Base-by-base conservation (phyloP, 176 grass and related monocot species). In the Oryza brachyantha region DNA sequence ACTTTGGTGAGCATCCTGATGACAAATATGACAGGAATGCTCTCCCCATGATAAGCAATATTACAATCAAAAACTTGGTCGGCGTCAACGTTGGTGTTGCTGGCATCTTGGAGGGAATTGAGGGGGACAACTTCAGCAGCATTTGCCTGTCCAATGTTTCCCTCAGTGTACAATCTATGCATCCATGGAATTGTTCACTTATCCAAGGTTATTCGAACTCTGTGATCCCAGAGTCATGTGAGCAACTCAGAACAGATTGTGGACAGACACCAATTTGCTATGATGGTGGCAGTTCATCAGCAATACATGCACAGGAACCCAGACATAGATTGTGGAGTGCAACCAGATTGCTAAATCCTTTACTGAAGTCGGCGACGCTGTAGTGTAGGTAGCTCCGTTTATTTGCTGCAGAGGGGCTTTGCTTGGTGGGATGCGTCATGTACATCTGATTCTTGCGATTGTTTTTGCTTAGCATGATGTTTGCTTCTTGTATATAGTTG, bases 131-230 rank as follows among this genome's bases (percentile, higher is more conserved):
- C 60, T 98, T 98, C 78, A 94, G 85, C 71, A 94, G 34, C 76
- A 98, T 98, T 43, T 98, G 92, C 75, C 79, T 98, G 74, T 85
- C 90, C 17, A 94, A 98, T 83, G 85, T 98, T 24, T 89, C 85
- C 17, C 88, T 98, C 31, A 58, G 37, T 27, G 96, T 94, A 32
- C 87, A 42, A 29, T 93, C 96, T 17, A 58, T 16, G 39, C 80
- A 86, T 72, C 92, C 92, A 31, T 98, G 96, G 96, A 94, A 90
- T 32, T 98, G 96, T 65, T 98, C 92, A 0, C 89, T 78, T 55
- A 85, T 98, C 19, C 61, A 98, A 65, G 96, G 96, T 9, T 98
- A 93, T 82, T 94, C 92, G 0, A 98, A 98, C 78, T 90, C 38
- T 3, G 96, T 98, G 54, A 84, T 79, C 45, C 96, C 96, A 19